phyloP scores from a whole-genome alignment of 208 protist species.

The Leishmania tropica region DNA sequence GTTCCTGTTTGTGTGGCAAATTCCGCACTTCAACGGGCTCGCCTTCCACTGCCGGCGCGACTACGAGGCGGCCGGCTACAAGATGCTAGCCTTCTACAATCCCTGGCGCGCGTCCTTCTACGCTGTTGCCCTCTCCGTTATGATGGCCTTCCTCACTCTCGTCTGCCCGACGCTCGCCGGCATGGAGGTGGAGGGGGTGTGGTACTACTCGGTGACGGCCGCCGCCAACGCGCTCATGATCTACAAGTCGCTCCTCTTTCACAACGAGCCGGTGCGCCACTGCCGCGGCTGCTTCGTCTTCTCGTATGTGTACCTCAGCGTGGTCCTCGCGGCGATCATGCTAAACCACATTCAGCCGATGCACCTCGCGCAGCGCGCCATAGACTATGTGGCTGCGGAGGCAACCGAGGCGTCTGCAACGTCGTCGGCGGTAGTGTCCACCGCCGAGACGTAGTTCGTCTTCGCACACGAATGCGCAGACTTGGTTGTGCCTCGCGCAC shows the following conservation, averaged over 20 bases:
- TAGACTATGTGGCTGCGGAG: slow-evolving; percentile 24
- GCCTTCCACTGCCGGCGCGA: slow-evolving; percentile 90
- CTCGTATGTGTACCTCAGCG: slow-evolving; percentile 86
- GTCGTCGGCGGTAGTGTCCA: background rate
- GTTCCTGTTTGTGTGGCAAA: slow-evolving; percentile 91
- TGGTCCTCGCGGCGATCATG: slow-evolving; percentile 75
- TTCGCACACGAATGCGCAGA: background rate
- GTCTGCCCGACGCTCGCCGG: slow-evolving; percentile 45
- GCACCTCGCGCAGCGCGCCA: slow-evolving; percentile 26
- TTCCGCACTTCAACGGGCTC: slow-evolving; percentile 92
- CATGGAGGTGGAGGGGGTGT: slow-evolving; percentile 62
- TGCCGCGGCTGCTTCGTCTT: slow-evolving; percentile 92
- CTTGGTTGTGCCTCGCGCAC: background rate
- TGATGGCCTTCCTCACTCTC: slow-evolving; percentile 72
- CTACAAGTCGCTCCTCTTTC: slow-evolving; percentile 87
- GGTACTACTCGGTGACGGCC: slow-evolving; percentile 72
- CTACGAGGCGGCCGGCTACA: slow-evolving; percentile 90
- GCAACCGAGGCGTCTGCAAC: slow-evolving; percentile 6
- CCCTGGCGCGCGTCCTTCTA: slow-evolving; percentile 88
- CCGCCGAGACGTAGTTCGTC: slow-evolving; percentile 1
- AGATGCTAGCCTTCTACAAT: slow-evolving; percentile 90
- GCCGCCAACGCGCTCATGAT: slow-evolving; percentile 77
- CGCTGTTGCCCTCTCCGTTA: slow-evolving; percentile 70
- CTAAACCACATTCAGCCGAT: slow-evolving; percentile 82
- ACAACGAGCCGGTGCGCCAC: slow-evolving; percentile 67